Conservation (phyloP, 441 rosid genomes). For the Breynia disticha region DNA sequence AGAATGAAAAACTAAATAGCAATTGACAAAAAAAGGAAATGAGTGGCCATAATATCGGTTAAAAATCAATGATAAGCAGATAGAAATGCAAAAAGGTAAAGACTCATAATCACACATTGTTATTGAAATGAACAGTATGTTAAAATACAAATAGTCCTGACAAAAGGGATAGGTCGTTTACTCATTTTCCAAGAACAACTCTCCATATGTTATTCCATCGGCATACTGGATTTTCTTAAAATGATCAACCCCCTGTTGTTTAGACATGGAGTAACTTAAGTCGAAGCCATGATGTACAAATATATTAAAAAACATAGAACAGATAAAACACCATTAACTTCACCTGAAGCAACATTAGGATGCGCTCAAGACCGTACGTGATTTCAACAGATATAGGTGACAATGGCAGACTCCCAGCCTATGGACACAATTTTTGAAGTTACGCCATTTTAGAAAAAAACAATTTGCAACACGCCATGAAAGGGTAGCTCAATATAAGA, state of each 20-base stretch:
- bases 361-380: slow-evolving; percentile 97
- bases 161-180: slow-evolving; percentile 19
- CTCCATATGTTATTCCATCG: slow-evolving; percentile 93
- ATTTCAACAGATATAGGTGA: slow-evolving; percentile 94
- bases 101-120: not conserved
- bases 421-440: slow-evolving; percentile 4
- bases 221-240: slow-evolving; percentile 90
- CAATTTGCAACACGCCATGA: not conserved
- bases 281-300: slow-evolving; percentile 14
- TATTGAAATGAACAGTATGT: not conserved
- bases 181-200: slow-evolving; percentile 94
- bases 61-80: not conserved
- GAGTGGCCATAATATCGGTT: not conserved
- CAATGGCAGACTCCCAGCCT: slow-evolving; percentile 95
- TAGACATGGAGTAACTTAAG: slow-evolving; percentile 20
- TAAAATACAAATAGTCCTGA: not conserved
- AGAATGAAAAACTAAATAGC: not conserved
- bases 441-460: slow-evolving; percentile 13
- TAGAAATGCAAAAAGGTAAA: not conserved
- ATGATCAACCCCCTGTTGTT: slow-evolving; percentile 89
- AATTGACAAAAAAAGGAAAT: not conserved
- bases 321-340: slow-evolving; percentile 7
- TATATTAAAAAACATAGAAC: slow-evolving; percentile 13
- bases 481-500: slow-evolving; percentile 8
- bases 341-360: slow-evolving; percentile 96